Evolutionary conservation across 2,329 filamentous ascomycete genomes (phyloP), one percentile per base, ranked within the genome.

Genomic region (Aspergillus aculeatinus): DNA sequence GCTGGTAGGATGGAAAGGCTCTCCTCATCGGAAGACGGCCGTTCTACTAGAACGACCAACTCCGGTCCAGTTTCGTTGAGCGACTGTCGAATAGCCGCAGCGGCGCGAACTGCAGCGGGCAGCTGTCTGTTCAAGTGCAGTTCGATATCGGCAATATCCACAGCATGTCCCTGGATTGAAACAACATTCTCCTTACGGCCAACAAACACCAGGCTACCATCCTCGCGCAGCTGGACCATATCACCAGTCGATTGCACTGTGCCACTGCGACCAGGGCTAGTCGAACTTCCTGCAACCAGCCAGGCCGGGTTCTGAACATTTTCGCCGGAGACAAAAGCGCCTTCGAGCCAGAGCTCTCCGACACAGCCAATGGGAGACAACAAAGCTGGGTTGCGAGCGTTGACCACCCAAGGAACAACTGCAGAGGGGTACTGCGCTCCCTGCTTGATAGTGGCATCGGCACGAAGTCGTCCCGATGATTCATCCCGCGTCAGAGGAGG

Each of bases 301-400:
- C 72, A 74, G 19, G 61, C 51, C 4, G 71, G 71, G 0, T 65
- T 64, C 4, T 71, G 65, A 23, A 66, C 23, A 16, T 51, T 61
- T n/a, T 67, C 63, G 0, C 65, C 67, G 0, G 71, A 60, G 39
- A 77, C 60, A 16, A 74, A 65, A 51, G 69, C 60, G 0, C 77
- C 76, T 59, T 82, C 80, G 1, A 82, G 69, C 71, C 76, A 77
- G 6, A 76, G 66, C 58, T 76, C 73, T 3, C 73, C 73, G 39
- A 70, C 65, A 61, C 73, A 76, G 5, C 77, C 78, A 7, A 81
- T 76, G 0, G 80, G 79, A 0, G 74, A 71, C 19, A 81, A 60
- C n/a, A 72, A 59, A 25, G 65, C 67, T 1, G 72, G 57, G 42
- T 78, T 78, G 3, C 67, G 65, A 2, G 67, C 61, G 57, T 73